Conservation (phyloP, 768 basidiomycete species). For the Trametes cingulata region DNA sequence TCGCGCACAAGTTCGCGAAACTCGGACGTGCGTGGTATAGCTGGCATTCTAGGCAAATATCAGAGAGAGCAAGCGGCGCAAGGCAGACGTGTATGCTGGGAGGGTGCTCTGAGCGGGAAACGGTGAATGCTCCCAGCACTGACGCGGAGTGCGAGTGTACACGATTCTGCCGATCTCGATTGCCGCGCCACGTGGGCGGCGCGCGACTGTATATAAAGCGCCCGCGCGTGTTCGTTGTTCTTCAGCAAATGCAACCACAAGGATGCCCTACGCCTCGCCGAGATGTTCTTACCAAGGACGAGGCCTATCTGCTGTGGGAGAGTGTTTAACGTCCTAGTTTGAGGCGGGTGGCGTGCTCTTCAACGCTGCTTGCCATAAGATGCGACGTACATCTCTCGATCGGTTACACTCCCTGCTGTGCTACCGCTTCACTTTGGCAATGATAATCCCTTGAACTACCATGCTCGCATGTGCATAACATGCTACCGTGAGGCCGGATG, state of each 20-base stretch:
- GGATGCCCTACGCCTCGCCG: conserved; percentile 29
- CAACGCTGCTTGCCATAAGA: conserved; percentile 67
- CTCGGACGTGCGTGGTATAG: conserved; percentile 59
- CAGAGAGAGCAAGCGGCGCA: neutral
- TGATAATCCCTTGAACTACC: too few relatives aligned
- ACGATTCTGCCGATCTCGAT: conserved; percentile 6
- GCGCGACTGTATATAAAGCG: conserved; percentile 23
- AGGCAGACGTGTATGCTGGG: neutral
- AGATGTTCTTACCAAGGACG: conserved; percentile 21
- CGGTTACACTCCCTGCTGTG: neutral
- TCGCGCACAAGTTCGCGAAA: conserved; percentile 56
- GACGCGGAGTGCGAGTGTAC: neutral
- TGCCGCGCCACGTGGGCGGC: conserved; percentile 1
- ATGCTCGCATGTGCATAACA: too few relatives aligned
- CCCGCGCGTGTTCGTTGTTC: conserved; percentile 11
- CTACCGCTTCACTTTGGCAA: too few relatives aligned
- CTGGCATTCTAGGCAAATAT: conserved; percentile 45
- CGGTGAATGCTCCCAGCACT: neutral
- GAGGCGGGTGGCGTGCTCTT: conserved; percentile 58
- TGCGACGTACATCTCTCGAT: conserved; percentile 28
- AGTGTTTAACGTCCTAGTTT: conserved; percentile 62
- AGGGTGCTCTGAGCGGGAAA: neutral
- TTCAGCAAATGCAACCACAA: conserved; percentile 29
- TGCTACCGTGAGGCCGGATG: too few relatives aligned
- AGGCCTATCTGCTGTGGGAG: conserved; percentile 37